Base-by-base conservation (phyloP, 805 yeast species). In the Torulaspora indica region DNA sequence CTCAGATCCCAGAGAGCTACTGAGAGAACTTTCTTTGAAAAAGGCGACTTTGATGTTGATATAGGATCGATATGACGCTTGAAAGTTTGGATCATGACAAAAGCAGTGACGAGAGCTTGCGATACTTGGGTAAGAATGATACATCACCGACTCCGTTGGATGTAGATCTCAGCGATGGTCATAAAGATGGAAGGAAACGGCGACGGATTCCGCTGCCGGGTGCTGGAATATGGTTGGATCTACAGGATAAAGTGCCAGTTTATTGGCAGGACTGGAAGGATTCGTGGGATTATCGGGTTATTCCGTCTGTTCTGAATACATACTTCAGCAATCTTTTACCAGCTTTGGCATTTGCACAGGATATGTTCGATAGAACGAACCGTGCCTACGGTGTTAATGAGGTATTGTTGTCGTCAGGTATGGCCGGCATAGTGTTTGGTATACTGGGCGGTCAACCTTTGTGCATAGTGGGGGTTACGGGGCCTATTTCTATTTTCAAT, bases 381-480 rank as follows among this genome's bases (percentile, higher is more conserved):
- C 80, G 85, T 52, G 75, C 90, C 9, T 91, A 88, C 57, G 98
- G 98, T 3, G 84, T 93, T 3, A 93, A 91, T 59, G 98, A 91
- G 59, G 84, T 91, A 2, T 70, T 91, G 18, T 58, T 93, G 59
- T 74, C 93, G 5, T 79, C 90, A 25, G 96, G 96, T 0, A 64
- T 93, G 60, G 97, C 87, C 0, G 97, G 98, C 0, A 75, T 90
- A 4, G 80, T 86, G 1, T 91, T 93, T 69, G 96, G 98, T 0
- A 53, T 85, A 5, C 70, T 90, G 45, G 74, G 85, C 0, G 98
- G 97, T 0, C 96, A 90, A 55, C 98, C 98, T 0, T 66, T 93
- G 22, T 86, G 96, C 56, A 85, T 91, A 20, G 98, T 93, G 7
- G 98, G 98, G 3, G 97, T 91, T 4, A 93, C 98, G 0, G 98